Evolutionary conservation across 805 yeast genomes (phyloP).

Genomic region (Naumovozyma castellii): DNA sequence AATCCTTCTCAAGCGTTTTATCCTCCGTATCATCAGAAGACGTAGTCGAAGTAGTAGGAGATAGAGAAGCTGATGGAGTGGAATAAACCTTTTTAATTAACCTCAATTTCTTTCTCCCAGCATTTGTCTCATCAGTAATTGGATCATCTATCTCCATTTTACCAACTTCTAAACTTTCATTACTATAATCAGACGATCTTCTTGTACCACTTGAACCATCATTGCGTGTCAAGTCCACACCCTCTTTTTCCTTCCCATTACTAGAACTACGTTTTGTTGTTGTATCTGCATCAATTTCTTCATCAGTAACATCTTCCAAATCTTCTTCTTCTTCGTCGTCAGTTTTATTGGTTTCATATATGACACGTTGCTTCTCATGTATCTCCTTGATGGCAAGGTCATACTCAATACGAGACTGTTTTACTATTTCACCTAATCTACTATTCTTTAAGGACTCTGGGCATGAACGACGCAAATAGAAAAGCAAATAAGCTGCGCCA

Average conservation of each 20-base stretch:
- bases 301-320: conserved; percentile 4
- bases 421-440: conserved; percentile 33
- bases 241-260: background rate
- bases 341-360: conserved; percentile 21
- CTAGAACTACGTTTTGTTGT: conserved; percentile 1
- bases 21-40: background rate
- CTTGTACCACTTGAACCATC: background rate
- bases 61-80: background rate
- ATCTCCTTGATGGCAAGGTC: conserved; percentile 18
- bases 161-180: conserved; percentile 23
- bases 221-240: background rate
- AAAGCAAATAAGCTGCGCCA: conserved; percentile 79
- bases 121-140: conserved; percentile 10
- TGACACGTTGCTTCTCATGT: conserved; percentile 14
- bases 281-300: conserved; percentile 6
- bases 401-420: conserved; percentile 33
- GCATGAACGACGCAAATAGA: conserved; percentile 52
- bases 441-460: conserved; percentile 38
- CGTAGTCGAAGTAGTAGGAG: background rate
- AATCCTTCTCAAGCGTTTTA: background rate
- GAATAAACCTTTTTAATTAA: conserved; percentile 20
- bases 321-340: conserved; percentile 14
- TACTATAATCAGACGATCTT: conserved; percentile 9
- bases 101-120: conserved; percentile 22
- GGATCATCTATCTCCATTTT: conserved; percentile 3